A percentile compares a stretch with the other conserved stretches of the same genome.
phyloP scores from a whole-genome alignment of 2,329 filamentous ascomycete species.

The Phialophora macrospora region DNA sequence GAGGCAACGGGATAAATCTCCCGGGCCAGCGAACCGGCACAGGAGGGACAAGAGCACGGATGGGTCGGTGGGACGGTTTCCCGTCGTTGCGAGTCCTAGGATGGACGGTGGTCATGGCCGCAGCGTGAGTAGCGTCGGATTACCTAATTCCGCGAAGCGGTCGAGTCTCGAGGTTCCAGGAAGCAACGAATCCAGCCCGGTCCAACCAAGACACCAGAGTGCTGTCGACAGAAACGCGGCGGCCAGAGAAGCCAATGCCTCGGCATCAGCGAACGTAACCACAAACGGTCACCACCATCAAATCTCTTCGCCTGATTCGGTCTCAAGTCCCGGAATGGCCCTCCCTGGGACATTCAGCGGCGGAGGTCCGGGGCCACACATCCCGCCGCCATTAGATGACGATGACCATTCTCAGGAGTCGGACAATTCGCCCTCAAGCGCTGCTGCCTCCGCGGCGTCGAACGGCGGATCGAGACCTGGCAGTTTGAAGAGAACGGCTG shows the following conservation, averaged over 20 bases:
- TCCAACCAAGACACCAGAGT: slow-evolving; percentile 43
- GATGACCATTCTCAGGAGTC: slow-evolving; percentile 32
- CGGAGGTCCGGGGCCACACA: slow-evolving; percentile 41
- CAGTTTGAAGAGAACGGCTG: slow-evolving; percentile 60
- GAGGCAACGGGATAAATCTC: slow-evolving; percentile 75
- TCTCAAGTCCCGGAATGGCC: slow-evolving; percentile 13
- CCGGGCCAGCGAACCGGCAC: slow-evolving; percentile 61
- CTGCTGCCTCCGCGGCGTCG: slow-evolving; percentile 34
- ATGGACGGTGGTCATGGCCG: slow-evolving; percentile 52
- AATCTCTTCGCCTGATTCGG: slow-evolving; percentile 50
- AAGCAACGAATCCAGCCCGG: slow-evolving; percentile 54
- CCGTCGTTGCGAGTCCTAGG: slow-evolving; percentile 85
- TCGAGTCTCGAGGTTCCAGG: slow-evolving; percentile 82
- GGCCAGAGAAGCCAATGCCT: slow-evolving; percentile 9
- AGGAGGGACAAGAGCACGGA: slow-evolving; percentile 78
- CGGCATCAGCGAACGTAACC: slow-evolving; percentile 20
- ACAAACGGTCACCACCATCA: slow-evolving; percentile 19
- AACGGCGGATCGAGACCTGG: slow-evolving; percentile 61
- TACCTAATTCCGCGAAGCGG: slow-evolving; percentile 60
- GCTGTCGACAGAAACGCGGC: slow-evolving; percentile 37
- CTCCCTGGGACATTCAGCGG: slow-evolving; percentile 40
- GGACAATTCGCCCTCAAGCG: slow-evolving; percentile 21
- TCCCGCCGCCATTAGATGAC: slow-evolving; percentile 44
- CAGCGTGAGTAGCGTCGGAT: slow-evolving; percentile 42
- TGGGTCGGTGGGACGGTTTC: slow-evolving; percentile 55